Evolutionary conservation across 805 yeast genomes (phyloP).

Genomic region (Scheffersomyces spartinae): DNA sequence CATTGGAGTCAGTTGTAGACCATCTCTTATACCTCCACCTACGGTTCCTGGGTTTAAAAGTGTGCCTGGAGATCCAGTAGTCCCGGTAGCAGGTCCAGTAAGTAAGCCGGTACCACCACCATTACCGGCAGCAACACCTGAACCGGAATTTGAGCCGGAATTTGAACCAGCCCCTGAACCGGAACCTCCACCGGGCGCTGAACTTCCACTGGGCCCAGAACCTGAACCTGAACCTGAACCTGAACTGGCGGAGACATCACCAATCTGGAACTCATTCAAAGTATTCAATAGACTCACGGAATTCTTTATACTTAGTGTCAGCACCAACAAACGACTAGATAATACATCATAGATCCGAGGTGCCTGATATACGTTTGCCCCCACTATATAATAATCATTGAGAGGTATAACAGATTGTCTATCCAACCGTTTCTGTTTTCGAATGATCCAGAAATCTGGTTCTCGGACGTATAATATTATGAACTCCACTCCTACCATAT

Average conservation of each 20-base stretch:
- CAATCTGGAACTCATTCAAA: conserved; percentile 19
- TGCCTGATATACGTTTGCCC: conserved; percentile 87
- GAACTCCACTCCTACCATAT: conserved; percentile 82
- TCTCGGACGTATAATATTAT: conserved; percentile 64
- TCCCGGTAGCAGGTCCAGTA: no score
- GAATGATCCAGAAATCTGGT: conserved; percentile 86
- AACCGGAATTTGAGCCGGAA: conserved; percentile 5
- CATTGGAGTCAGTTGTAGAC: no score
- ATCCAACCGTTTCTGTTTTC: conserved; percentile 62
- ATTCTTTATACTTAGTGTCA: no score
- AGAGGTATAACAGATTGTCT: conserved; percentile 41
- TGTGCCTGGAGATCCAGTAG: no score
- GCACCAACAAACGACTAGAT: conserved; percentile 52
- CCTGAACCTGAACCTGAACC: conserved; percentile 1
- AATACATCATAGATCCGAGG: conserved; percentile 67
- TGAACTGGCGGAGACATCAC: conserved; percentile 12
- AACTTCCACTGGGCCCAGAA: not conserved
- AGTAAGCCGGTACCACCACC: conserved; percentile 1
- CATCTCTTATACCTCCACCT: no score
- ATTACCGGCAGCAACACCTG: conserved; percentile 4
- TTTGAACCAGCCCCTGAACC: conserved; percentile 2
- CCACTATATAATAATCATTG: conserved; percentile 78
- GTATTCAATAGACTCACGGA: conserved; percentile 20
- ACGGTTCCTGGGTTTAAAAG: no score
- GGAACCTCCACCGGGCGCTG: conserved; percentile 1